Evolutionary conservation across 768 basidiomycete species (phyloP).

Genomic region (Mycena floridula): DNA sequence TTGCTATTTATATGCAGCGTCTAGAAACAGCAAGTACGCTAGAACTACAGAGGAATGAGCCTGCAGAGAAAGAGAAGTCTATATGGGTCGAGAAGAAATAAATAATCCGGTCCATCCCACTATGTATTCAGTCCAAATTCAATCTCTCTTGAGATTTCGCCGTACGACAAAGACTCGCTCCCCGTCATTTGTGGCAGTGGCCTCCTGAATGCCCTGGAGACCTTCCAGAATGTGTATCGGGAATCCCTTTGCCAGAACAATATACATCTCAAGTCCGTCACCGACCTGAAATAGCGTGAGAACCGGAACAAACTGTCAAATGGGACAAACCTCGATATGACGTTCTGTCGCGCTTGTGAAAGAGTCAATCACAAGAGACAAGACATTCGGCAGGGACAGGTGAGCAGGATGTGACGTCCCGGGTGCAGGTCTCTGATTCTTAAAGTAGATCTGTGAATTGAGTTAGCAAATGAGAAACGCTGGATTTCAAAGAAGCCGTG

Average conservation of each 20-base stretch:
- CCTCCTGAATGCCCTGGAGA: constrained; percentile 52
- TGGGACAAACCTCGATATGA: constrained; percentile 77
- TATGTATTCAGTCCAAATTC: too few relatives aligned
- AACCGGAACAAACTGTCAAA: constrained; percentile 5
- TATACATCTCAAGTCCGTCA: constrained; percentile 89
- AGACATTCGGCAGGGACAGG: constrained; percentile 73
- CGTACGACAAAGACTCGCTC: constrained; percentile 74
- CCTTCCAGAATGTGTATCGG: constrained; percentile 48
- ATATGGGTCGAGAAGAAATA: too few relatives aligned
- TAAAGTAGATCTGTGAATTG: constrained; percentile 75
- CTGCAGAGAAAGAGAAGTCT: too few relatives aligned
- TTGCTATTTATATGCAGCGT: too few relatives aligned
- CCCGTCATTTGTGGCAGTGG: constrained; percentile 55
- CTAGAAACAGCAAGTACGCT: too few relatives aligned
- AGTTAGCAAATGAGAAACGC: not conserved
- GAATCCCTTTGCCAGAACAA: constrained; percentile 65
- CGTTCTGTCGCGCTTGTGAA: constrained; percentile 97
- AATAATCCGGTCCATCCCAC: too few relatives aligned
- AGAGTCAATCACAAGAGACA: constrained; percentile 88
- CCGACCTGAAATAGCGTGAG: constrained; percentile 57
- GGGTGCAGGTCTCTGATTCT: constrained; percentile 79
- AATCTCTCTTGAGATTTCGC: constrained; percentile 83
- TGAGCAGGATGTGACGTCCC: constrained; percentile 74
- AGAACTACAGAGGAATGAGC: too few relatives aligned
- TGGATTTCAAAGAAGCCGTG: not conserved